These are phyloP conservation scores for Cyberlindnera lachancei DNA, from an alignment of 805 yeast species.

Conservation along the genomic window DNA sequence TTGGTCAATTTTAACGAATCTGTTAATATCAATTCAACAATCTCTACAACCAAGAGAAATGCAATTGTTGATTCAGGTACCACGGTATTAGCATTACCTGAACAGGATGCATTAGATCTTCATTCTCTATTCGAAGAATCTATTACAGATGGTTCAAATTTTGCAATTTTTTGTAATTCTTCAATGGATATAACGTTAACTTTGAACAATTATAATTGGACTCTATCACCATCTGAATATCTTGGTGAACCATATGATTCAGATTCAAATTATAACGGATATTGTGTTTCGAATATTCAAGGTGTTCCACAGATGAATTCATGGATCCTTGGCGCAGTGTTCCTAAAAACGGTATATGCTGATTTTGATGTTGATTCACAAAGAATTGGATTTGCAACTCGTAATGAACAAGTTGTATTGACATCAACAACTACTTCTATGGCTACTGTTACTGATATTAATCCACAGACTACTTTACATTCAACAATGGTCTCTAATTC, in stretches of 20 bases:
- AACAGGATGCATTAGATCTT: conserved; percentile 43
- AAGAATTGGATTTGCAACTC: conserved; percentile 46
- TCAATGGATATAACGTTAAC: conserved; percentile 33
- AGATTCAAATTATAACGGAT: conserved; percentile 32
- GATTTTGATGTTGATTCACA: conserved; percentile 48
- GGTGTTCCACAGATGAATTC: conserved; percentile 39
- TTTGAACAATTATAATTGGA: conserved; percentile 39
- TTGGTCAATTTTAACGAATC: conserved; percentile 26
- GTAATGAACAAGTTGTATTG: conserved; percentile 24
- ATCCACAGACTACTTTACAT: too few species aligned
- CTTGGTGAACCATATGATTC: conserved; percentile 39
- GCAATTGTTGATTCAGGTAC: conserved; percentile 64
- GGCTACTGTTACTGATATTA: too few species aligned
- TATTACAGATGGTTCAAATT: conserved; percentile 54
- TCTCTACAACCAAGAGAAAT: conserved; percentile 22
- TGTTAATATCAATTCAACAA: conserved; percentile 1
- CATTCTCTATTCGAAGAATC: conserved; percentile 45
- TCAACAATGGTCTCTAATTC: too few species aligned
- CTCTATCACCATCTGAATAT: conserved; percentile 36
- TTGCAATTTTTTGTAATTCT: conserved; percentile 51
- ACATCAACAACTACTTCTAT: conserved; percentile 20
- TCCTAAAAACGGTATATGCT: conserved; percentile 46
- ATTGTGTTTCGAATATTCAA: conserved; percentile 60
- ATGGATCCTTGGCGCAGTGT: conserved; percentile 64
- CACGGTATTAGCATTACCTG: conserved; percentile 49